These are phyloP conservation scores for Raffaelea arxii DNA, from an alignment of 2,329 filamentous ascomycete genomes.

Conservation along the genomic window DNA sequence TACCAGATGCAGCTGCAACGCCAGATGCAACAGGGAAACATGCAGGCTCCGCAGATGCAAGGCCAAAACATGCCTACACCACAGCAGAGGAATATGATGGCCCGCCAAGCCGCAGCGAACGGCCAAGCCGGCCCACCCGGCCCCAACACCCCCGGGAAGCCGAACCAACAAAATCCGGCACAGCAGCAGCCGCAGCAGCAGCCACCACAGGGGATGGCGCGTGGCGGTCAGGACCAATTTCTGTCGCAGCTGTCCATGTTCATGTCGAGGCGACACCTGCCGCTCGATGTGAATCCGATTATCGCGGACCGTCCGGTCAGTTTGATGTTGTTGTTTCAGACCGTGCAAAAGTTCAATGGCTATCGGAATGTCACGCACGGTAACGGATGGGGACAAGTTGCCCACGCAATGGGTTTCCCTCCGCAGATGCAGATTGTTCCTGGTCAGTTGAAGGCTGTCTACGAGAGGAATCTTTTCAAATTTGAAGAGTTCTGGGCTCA, in stretches of 20 bases:
- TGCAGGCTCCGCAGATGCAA: constrained; percentile 28
- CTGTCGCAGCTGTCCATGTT: constrained; percentile 69
- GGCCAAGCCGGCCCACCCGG: too few species aligned
- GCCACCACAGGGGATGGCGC: too few species aligned
- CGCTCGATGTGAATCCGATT: constrained; percentile 64
- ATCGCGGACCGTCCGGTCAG: constrained; percentile 67
- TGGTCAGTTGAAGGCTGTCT: constrained; percentile 61
- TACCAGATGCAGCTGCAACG: constrained; percentile 81
- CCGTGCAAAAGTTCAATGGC: constrained; percentile 67
- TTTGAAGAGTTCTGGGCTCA: constrained; percentile 66
- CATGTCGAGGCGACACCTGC: constrained; percentile 63
- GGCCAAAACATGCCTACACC: constrained; percentile 16
- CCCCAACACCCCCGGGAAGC: constrained; percentile 24
- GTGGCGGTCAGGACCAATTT: constrained; percentile 45
- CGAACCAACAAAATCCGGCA: neutral
- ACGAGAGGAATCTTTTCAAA: constrained; percentile 63
- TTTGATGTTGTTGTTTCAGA: constrained; percentile 67
- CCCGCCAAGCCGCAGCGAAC: constrained; percentile 42
- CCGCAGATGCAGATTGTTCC: constrained; percentile 57
- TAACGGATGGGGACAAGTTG: constrained; percentile 66
- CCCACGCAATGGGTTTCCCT: constrained; percentile 53
- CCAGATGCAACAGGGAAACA: constrained; percentile 54
- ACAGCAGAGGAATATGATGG: constrained; percentile 30
- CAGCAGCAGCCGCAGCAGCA: constrained; percentile 11
- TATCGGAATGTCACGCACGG: constrained; percentile 61